A percentile compares a stretch with the other conserved stretches of the same genome.
Evolutionary conservation across 805 yeast genomes (phyloP).

Genomic region (Monosporozyma servazzii): DNA sequence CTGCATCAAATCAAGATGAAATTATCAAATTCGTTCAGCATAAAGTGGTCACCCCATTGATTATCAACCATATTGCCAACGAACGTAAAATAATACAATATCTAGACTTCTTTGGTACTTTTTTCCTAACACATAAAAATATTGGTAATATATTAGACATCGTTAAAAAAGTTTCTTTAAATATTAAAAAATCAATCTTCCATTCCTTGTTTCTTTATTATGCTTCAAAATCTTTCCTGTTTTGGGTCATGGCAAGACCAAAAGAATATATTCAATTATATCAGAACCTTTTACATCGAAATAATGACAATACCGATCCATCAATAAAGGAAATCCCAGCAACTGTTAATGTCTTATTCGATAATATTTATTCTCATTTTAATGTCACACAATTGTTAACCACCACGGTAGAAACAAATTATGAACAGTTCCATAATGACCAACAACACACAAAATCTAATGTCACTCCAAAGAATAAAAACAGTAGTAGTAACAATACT

Average conservation of each 20-base stretch:
- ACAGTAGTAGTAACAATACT: not conserved
- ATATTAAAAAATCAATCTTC: constrained; percentile 36
- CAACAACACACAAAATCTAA: not conserved
- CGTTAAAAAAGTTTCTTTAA: constrained; percentile 29
- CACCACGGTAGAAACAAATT: not conserved
- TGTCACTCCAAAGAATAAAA: not conserved
- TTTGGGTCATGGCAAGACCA: constrained; percentile 43
- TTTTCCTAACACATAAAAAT: constrained; percentile 33
- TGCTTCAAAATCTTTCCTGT: constrained; percentile 34
- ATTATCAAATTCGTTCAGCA: constrained; percentile 28
- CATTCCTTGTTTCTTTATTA: constrained; percentile 36
- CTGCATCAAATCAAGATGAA: constrained; percentile 40
- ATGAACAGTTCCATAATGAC: not conserved
- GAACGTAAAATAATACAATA: constrained; percentile 34
- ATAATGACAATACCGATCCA: constrained; percentile 7
- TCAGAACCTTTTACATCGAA: constrained; percentile 6
- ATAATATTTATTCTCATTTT: constrained; percentile 13
- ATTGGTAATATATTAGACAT: constrained; percentile 33
- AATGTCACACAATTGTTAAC: constrained; percentile 13
- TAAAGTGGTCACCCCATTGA: constrained; percentile 17
- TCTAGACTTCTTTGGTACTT: constrained; percentile 36
- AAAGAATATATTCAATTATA: constrained; percentile 31
- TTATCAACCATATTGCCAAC: constrained; percentile 29
- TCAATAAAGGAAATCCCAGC: constrained; percentile 10
- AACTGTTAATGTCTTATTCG: constrained; percentile 15